Evolutionary conservation across 2,329 filamentous ascomycete genomes (phyloP), one percentile per base, ranked within the genome.

Genomic region (Colletotrichum echinochloae): DNA sequence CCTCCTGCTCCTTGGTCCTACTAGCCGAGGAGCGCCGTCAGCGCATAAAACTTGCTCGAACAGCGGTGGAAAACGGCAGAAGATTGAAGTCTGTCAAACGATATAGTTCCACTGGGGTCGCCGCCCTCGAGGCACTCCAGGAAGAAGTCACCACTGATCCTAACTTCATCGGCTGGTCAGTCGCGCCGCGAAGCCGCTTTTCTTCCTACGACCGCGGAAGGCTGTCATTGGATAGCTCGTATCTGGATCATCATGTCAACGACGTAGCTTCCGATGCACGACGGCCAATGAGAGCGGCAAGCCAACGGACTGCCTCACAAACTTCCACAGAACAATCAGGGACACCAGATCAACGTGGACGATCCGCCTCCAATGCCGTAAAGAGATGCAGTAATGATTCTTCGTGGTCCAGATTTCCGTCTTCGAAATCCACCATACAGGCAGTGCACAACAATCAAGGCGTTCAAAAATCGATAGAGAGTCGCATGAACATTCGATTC

Each of bases 21-120:
- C 79, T 89, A 65, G 82, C 87, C 67, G 87, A 89, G 77, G 87
- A 89, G 77, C 86, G 86, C 57, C 83, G 87, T 70, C 85, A 86
- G 67, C 84, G 86, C 33, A 85, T 89, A 71, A 84, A 85, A 65
- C 81, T 86, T 54, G 83, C 86, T 41, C 81, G 81, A 54, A 80
- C 84, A 26, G 84, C 86, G 20, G 81, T 87, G 44, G 81, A 86
- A 5, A 89, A 89, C 80, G 86, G 84, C 28, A 80, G 85, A 65
- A 87, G 83, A 66, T 76, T 89, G 12, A 86, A 84, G 66, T 81
- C 81, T 5, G 79, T 81, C 39, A 75, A 74, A 30, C 73, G 74
- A 14, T 81, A 80, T 65, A 76, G 77, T 57, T 54, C 72, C 28
- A 70, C 57, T 18, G 66, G 71, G 11, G 54, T 28, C 41, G 60